Base-by-base conservation (phyloP, 768 basidiomycete genomes). In the Dentipellis fragilis region DNA sequence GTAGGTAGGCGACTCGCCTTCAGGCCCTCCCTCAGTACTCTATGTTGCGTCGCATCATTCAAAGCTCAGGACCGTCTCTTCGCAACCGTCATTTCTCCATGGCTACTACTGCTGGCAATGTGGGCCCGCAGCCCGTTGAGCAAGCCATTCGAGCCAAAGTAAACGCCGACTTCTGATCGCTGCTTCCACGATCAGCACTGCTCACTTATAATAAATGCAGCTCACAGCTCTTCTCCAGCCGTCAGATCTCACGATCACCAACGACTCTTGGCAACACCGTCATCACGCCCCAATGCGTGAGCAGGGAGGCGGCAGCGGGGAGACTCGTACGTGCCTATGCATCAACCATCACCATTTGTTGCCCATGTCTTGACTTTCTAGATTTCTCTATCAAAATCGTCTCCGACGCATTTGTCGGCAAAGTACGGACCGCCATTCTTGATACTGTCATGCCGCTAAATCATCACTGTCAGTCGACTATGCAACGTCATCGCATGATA, bases 201-300 rank as follows among this genome's bases (percentile, higher is more conserved):
- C 52, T 62, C 51, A 58, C 55, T 52, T 61, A 50, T 59, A 58
- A 23, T 45, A 3, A 56, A 59, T 59, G 58, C 66, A 92, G 90
- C 72, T 93, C 61, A 80, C 74, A 54, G 66, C 71, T 46, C 71
- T 80, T 51, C 74, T 93, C 54, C 72, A 75, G 62, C 89, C 90
- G 17, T 69, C 76, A 54, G 73, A 75, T 63, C 73, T 93, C 65
- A 74, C 66, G 54, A 84, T 93, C 65, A 76, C 76, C 37, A 93
- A 93, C 70, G 86, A 93, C 64, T 92, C 90, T 52, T 84, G 81
- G 80, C 77, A 87, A 71, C 90, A 93, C 69, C 80, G 86, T 64
- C 86, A 92, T 72, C 90, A 93, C 71, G 77, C 78, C 55, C 75
- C 90, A 49, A 93, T 93, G 90, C 78, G 79, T 66, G 83, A 75